Conservation (phyloP, 2,329 filamentous ascomycete species). For the Elsinoe arachidis region DNA sequence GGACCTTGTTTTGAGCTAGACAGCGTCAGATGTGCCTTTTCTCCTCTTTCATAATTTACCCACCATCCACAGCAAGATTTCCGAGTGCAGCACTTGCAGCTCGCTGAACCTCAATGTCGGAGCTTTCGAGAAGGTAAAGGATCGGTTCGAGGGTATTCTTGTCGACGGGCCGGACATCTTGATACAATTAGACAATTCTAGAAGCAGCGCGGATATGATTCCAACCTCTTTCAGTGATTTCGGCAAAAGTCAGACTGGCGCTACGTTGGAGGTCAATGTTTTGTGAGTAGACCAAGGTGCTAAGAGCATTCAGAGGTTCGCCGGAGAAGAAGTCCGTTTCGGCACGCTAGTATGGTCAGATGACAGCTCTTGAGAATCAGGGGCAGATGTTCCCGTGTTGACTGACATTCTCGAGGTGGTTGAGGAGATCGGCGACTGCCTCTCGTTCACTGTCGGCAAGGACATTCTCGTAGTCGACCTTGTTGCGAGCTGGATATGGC, state of each 20-base stretch:
- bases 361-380: slow-evolving; percentile 24
- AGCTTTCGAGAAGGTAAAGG: slow-evolving; percentile 85
- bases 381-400: slow-evolving; percentile 19
- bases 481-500: slow-evolving; percentile 32
- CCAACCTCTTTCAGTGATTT: slow-evolving; percentile 94
- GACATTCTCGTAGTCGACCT: slow-evolving; percentile 36
- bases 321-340: slow-evolving; percentile 98
- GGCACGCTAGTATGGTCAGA: slow-evolving; percentile 54
- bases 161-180: slow-evolving; percentile 95
- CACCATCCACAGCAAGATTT: slow-evolving; percentile 96
- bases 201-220: background rate
- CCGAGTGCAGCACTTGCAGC: slow-evolving; percentile 92
- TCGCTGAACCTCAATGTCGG: slow-evolving; percentile 93
- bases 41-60: slow-evolving; percentile 16
- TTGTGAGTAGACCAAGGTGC: slow-evolving; percentile 94
- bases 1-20: slow-evolving; percentile 90
- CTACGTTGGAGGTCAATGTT: slow-evolving; percentile 97
- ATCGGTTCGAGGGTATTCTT: slow-evolving; percentile 93
- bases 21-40: slow-evolving; percentile 32
- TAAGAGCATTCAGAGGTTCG: slow-evolving; percentile 85
- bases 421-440: slow-evolving; percentile 87
- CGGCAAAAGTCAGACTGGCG: slow-evolving; percentile 94
- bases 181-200: slow-evolving; percentile 14
- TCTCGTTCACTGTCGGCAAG: slow-evolving; percentile 94
- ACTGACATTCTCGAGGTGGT: slow-evolving; percentile 90